phyloP scores from a whole-genome alignment of 441 rosid genomes.

The Cnidoscolus chayamansa region DNA sequence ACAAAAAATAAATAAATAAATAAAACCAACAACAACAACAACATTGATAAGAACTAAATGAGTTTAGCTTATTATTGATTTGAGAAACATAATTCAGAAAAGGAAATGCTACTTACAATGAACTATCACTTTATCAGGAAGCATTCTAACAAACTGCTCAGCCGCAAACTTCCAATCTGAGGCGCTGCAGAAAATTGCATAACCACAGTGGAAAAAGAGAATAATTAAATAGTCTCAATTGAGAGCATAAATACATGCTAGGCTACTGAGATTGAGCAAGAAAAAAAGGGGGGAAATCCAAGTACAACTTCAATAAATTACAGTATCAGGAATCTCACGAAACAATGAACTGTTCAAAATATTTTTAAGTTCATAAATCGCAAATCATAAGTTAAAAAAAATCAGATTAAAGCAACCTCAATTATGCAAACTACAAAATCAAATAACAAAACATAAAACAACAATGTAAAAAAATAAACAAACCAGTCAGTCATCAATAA shows the following conservation, averaged over 20 bases:
- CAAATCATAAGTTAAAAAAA: not conserved
- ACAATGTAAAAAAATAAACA: not conserved
- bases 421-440: not conserved
- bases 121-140: constrained; percentile 75
- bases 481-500: not conserved
- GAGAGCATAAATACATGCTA: not conserved
- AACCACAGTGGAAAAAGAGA: constrained; percentile 6
- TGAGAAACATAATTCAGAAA: constrained; percentile 1
- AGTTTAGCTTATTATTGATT: not conserved
- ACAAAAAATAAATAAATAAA: too few species aligned
- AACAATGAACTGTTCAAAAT: not conserved
- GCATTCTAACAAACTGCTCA: constrained; percentile 63
- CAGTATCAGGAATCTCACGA: not conserved
- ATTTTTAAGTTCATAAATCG: not conserved
- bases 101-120: constrained; percentile 53
- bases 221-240: not conserved
- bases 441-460: not conserved
- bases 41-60: not conserved
- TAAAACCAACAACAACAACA: not conserved
- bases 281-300: not conserved
- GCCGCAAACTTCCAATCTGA: constrained; percentile 92
- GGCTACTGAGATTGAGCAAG: not conserved
- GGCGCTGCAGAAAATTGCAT: constrained; percentile 43
- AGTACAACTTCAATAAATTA: not conserved
- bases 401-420: not conserved